Evolutionary conservation across 345 rosid genomes (phyloP), one percentile per base, ranked within the genome.

Genomic region (Eucalyptus marginata): DNA sequence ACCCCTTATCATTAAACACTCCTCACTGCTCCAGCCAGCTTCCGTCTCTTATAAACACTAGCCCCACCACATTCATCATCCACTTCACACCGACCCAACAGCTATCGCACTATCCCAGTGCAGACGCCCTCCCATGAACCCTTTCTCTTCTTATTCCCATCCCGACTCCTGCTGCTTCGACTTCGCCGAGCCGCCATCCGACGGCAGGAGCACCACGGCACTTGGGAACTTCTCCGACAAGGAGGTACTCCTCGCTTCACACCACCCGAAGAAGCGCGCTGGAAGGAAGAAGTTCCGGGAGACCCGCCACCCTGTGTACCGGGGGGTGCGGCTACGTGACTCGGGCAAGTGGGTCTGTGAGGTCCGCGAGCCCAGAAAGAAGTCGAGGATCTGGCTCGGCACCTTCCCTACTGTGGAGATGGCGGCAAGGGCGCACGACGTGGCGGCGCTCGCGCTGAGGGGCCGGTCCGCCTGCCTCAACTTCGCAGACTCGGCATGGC

Each of bases 341-440:
- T 93, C 97, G 0, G 98, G 96, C 7, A 97, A 97, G 92, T 96
- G 99, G 99, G 99, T 96, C 4, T 96, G 96, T 46, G 99, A 97
- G 89, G 95, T 97, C 15, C 92, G 99, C 79, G 97, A 96, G 90
- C 99, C 98, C 1, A 94, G 93, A 47, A 97, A 97, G 95, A 95
- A 95, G 87, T 90, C 99, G 1, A 94, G 99, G 90, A 96, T 97
- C 43, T 97, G 99, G 99, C 92, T 97, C 1, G 99, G 99, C 20
- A 97, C 99, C 25, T 96, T 94, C 50, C 94, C 93, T 2, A 95
- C 95, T 0, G 95, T 92, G 10, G 97, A 97, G 90, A 97, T 96
- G 99, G 99, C 99, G 1, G 99, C 99, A 36, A 92, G 99, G 49
- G 99, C 99, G 2, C 99, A 96, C 54, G 98, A 96, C 62, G 99